Conservation (phyloP, 352 stramenopile species). For the Globisporangium cederbergense region DNA sequence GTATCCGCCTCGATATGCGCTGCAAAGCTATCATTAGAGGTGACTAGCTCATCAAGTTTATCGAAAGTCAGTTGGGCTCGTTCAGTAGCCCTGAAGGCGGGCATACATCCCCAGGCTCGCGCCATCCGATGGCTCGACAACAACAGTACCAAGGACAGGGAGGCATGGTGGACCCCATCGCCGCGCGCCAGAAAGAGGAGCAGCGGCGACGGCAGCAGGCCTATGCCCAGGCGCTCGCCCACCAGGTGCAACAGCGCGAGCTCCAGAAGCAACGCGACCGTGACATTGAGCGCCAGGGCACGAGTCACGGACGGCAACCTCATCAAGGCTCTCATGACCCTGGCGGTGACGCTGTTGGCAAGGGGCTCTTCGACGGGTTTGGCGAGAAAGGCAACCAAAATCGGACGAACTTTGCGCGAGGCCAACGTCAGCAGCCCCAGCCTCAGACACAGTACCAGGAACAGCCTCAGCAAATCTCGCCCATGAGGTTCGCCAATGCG, state of each 20-base stretch:
- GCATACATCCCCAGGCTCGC: too few relatives aligned
- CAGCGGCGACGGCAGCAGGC: constrained; percentile 51
- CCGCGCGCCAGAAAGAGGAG: constrained; percentile 39
- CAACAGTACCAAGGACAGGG: constrained; percentile 10
- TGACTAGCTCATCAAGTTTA: too few relatives aligned
- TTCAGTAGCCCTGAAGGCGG: too few relatives aligned
- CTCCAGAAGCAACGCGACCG: constrained; percentile 43
- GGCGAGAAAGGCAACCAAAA: constrained; percentile 31
- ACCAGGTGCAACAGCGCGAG: constrained; percentile 56
- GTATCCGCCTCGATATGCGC: too few relatives aligned
- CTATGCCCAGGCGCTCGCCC: constrained; percentile 49
- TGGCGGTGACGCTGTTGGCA: not conserved
- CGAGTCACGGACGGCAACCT: constrained; percentile 1
- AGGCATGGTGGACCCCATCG: constrained; percentile 12
- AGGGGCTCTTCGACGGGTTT: constrained; percentile 42
- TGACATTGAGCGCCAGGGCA: constrained; percentile 25
- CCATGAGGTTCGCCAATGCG: not conserved
- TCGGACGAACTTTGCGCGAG: constrained; percentile 41
- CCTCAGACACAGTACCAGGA: constrained; percentile 9
- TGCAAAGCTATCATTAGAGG: too few relatives aligned
- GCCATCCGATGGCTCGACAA: constrained; percentile 13
- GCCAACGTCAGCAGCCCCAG: constrained; percentile 22
- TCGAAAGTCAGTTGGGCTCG: too few relatives aligned
- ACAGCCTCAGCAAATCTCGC: constrained; percentile 15
- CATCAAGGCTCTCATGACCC: constrained; percentile 1